A percentile compares a stretch with the other conserved stretches of the same genome.
phyloP scores from a whole-genome alignment of 345 rosid genomes.

The Aquilaria malaccensis region DNA sequence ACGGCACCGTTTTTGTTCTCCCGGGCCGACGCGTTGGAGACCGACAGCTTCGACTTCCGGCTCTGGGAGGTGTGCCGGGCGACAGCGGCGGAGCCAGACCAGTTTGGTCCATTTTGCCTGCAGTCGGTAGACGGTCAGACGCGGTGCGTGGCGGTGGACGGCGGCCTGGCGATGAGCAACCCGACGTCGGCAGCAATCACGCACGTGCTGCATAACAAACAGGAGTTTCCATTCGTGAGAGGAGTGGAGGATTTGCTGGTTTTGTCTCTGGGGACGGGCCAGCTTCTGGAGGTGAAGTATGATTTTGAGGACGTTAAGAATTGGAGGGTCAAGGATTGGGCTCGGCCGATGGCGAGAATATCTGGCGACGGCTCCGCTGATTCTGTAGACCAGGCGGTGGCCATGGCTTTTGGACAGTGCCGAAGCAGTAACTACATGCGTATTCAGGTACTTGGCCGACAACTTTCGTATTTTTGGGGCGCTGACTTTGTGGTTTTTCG shows the following conservation, averaged over 20 bases:
- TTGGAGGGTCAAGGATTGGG: conserved; percentile 90
- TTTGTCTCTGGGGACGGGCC: conserved; percentile 76
- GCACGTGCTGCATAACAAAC: conserved; percentile 94
- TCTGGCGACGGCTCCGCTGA: conserved; percentile 82
- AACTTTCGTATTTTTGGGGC: no score
- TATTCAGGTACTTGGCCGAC: conserved; percentile 57
- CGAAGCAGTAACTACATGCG: conserved; percentile 71
- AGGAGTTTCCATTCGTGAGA: conserved; percentile 92
- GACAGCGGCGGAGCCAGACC: conserved; percentile 85
- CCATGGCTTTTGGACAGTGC: conserved; percentile 86
- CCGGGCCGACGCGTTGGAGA: conserved; percentile 93
- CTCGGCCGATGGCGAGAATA: conserved; percentile 79
- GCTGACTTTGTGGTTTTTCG: no score
- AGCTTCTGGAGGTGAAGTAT: conserved; percentile 60
- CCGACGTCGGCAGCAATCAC: conserved; percentile 95
- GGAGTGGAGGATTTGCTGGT: conserved; percentile 95
- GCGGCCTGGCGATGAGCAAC: conserved; percentile 80
- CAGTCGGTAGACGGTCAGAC: conserved; percentile 71
- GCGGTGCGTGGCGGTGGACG: conserved; percentile 77
- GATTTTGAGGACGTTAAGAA: conserved; percentile 63
- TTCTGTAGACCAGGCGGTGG: conserved; percentile 88
- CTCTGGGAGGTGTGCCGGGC: conserved; percentile 93
- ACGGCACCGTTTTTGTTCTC: conserved; percentile 92
- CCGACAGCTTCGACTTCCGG: conserved; percentile 74
- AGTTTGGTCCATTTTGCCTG: conserved; percentile 63